These are phyloP conservation scores for Aphanomyces stellatus DNA, from an alignment of 352 stramenopile genomes.

Conservation along the genomic window DNA sequence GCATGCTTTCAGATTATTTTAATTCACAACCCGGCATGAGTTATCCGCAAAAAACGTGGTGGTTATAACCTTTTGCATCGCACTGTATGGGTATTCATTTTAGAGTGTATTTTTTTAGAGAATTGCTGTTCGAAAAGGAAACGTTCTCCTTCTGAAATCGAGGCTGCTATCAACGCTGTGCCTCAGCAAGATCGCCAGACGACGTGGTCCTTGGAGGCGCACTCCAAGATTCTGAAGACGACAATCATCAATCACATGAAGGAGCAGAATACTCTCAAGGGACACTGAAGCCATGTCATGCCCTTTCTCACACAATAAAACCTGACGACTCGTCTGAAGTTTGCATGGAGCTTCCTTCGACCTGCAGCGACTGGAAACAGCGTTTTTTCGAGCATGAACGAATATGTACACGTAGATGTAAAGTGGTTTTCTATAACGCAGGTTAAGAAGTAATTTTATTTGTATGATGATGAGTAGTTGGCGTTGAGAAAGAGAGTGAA, in stretches of 20 bases:
- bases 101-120: too few relatives aligned
- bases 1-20: too few relatives aligned
- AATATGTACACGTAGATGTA: not conserved
- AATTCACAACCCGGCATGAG: too few relatives aligned
- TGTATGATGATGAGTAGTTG: not conserved
- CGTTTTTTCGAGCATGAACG: not conserved
- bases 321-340: not conserved
- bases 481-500: not conserved
- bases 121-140: too few relatives aligned
- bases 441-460: not conserved
- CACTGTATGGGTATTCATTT: too few relatives aligned
- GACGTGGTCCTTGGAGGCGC: not conserved
- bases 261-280: not conserved
- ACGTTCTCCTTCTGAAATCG: too few relatives aligned
- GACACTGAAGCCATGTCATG: not conserved
- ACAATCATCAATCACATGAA: not conserved
- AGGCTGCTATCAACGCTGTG: too few relatives aligned
- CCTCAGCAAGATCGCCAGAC: too few relatives aligned
- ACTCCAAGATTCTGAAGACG: not conserved
- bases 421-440: not conserved
- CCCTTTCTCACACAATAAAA: not conserved
- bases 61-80: too few relatives aligned
- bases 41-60: too few relatives aligned
- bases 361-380: not conserved
- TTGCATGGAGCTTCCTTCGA: not conserved